Conservation (phyloP, 495 filamentous ascomycete genomes). For the Penicillium argentinense region DNA sequence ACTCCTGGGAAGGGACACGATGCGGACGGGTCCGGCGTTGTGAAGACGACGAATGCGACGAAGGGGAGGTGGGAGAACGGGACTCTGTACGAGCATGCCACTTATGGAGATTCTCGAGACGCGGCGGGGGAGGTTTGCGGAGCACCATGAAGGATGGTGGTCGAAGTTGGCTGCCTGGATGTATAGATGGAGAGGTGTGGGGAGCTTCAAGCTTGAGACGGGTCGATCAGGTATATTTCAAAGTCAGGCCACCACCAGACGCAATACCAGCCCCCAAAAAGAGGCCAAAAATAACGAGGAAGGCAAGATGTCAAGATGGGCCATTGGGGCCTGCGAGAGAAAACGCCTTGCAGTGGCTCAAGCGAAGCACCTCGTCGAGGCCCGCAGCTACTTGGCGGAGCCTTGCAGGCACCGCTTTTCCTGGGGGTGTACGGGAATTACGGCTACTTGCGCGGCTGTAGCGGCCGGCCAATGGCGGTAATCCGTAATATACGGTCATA, state of each 20-base stretch:
- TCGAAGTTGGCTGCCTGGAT: background rate
- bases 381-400: background rate
- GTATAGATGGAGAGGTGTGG: background rate
- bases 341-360: conserved; percentile 10
- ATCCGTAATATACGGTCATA: no score
- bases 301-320: conserved; percentile 6
- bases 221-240: background rate
- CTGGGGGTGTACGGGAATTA: background rate
- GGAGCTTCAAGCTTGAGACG: background rate
- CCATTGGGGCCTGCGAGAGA: background rate
- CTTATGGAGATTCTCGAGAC: conserved; percentile 39
- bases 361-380: background rate
- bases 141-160: conserved; percentile 42
- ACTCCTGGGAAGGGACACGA: conserved; percentile 34
- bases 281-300: background rate
- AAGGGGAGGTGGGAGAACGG: conserved; percentile 27
- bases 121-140: conserved; percentile 46
- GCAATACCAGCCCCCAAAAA: background rate
- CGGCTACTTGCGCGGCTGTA: no score
- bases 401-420: conserved; percentile 10
- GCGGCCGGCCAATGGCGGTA: no score
- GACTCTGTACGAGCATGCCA: conserved; percentile 30
- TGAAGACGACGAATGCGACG: conserved; percentile 32
- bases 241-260: background rate
- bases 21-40: conserved; percentile 31